Evolutionary conservation across 345 rosid species (phyloP).

Genomic region (Salix viminalis): DNA sequence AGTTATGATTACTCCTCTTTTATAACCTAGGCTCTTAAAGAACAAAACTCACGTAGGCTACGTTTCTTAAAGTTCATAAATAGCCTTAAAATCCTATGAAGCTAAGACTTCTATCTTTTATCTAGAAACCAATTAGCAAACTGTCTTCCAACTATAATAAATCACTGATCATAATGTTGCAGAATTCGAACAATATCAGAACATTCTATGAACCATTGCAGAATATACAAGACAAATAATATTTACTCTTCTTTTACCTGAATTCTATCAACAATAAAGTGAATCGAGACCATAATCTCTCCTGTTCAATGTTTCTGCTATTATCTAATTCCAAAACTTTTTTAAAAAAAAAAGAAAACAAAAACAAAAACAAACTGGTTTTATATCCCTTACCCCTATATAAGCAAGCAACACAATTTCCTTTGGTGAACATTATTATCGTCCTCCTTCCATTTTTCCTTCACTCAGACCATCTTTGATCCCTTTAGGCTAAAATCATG

Average conservation of each 20-base stretch:
- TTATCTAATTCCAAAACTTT: conserved; percentile 34
- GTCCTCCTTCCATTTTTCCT: not conserved
- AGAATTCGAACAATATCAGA: too few species aligned
- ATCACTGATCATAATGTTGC: too few species aligned
- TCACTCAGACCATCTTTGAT: not conserved
- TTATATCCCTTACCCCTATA: conserved; percentile 16
- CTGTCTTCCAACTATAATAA: too few species aligned
- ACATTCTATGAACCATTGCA: not conserved
- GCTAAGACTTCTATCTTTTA: too few species aligned
- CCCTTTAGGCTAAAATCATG: not conserved
- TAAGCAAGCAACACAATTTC: conserved; percentile 17
- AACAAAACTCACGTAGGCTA: too few species aligned
- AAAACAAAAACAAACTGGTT: not conserved
- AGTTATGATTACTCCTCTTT: too few species aligned
- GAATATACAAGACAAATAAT: conserved; percentile 24
- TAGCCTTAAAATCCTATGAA: too few species aligned
- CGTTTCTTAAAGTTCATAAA: too few species aligned
- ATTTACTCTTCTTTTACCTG: not conserved
- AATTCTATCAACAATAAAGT: conserved; percentile 35
- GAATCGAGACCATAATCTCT: conserved; percentile 10
- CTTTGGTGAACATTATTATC: conserved; percentile 8
- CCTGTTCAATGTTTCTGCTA: conserved; percentile 22
- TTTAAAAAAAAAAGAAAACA: not conserved
- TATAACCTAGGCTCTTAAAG: too few species aligned
- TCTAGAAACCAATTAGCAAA: too few species aligned